A percentile compares a stretch with the other conserved stretches of the same genome.
These are phyloP conservation scores for Penicillium antarcticum DNA, from an alignment of 495 filamentous ascomycete genomes.

Conservation along the genomic window DNA sequence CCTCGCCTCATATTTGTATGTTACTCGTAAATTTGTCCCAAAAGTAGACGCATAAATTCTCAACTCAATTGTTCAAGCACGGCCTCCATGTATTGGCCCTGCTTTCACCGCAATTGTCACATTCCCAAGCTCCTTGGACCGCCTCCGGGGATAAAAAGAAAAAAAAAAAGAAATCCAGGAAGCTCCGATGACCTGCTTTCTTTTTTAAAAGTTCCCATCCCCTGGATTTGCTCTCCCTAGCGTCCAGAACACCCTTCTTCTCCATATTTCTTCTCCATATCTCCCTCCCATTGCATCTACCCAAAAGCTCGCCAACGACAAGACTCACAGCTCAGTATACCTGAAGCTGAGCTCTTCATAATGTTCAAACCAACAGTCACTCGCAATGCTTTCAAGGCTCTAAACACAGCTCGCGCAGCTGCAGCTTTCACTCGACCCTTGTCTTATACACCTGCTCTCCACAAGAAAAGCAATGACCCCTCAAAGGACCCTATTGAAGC, in stretches of 20 bases:
- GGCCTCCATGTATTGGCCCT: conserved; percentile 6
- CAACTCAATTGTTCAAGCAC: conserved; percentile 2
- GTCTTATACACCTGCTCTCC: conserved; percentile 29
- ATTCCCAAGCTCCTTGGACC: conserved; percentile 17
- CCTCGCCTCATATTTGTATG: not conserved
- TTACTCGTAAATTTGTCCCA: too few relatives aligned
- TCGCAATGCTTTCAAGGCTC: conserved; percentile 27
- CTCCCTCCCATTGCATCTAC: not conserved
- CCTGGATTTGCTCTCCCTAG: not conserved
- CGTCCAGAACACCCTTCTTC: not conserved
- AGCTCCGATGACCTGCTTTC: not conserved
- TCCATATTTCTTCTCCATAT: too few relatives aligned
- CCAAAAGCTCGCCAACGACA: too few relatives aligned
- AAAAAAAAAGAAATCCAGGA: not conserved
- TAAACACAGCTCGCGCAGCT: conserved; percentile 5
- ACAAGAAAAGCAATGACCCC: conserved; percentile 22
- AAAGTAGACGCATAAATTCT: not conserved
- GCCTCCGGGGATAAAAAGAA: conserved; percentile 2
- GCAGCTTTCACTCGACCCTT: conserved; percentile 22
- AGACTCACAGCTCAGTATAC: not conserved
- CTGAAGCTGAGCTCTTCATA: conserved; percentile 4
- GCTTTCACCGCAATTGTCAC: conserved; percentile 24
- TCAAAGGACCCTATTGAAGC: conserved; percentile 27
- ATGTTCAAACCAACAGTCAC: conserved; percentile 35
- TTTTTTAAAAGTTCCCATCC: not conserved